These are phyloP conservation scores for Cyclotella sp. DNA, from an alignment of 108 stramenopile species.

Conservation along the genomic window DNA sequence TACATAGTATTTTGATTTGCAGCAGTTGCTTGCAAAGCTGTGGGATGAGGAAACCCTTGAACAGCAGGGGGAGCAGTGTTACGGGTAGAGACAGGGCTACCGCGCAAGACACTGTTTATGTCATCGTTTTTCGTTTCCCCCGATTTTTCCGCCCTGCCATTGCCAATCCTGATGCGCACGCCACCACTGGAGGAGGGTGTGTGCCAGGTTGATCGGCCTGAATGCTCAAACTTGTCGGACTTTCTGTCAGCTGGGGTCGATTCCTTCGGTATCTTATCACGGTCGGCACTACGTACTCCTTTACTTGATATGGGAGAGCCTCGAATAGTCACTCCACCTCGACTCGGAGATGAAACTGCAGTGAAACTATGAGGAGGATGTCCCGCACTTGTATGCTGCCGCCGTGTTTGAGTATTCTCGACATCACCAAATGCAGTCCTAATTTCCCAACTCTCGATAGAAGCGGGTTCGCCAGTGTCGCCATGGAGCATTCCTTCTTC, in stretches of 20 bases:
- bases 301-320: constrained; percentile 44
- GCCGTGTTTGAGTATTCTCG: constrained; percentile 2
- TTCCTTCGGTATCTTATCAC: neutral
- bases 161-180: constrained; percentile 39
- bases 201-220: constrained; percentile 20
- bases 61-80: neutral
- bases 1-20: constrained; percentile 1
- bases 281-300: constrained; percentile 15
- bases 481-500: constrained; percentile 26
- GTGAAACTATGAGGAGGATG: constrained; percentile 3
- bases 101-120: constrained; percentile 47
- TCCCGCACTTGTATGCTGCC: neutral
- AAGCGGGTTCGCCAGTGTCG: neutral
- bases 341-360: constrained; percentile 8
- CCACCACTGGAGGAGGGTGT: constrained; percentile 9
- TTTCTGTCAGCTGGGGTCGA: neutral
- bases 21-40: constrained; percentile 5
- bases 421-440: neutral
- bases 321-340: constrained; percentile 34
- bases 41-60: constrained; percentile 13
- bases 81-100: constrained; percentile 43
- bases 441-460: constrained; percentile 2
- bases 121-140: constrained; percentile 27
- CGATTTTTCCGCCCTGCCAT: constrained; percentile 14
- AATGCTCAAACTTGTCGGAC: neutral